Evolutionary conservation across 1,284 basidiomycete species (phyloP).

Genomic region (Stygiomarasmius scandens): DNA sequence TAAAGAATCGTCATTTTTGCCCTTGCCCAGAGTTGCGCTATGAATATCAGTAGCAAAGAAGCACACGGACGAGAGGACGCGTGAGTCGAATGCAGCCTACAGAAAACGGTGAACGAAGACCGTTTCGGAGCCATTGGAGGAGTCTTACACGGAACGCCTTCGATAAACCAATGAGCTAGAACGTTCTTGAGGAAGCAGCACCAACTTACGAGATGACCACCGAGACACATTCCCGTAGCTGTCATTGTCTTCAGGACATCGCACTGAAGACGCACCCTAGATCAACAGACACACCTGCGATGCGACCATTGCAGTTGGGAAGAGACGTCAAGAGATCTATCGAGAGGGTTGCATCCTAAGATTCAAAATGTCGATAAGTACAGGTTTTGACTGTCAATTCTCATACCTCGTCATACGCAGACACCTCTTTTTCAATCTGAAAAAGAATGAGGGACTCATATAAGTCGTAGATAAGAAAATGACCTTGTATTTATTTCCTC

Average conservation of each 20-base stretch:
- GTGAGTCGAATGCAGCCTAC: slow-evolving; percentile 83
- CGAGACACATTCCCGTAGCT: slow-evolving; percentile 87
- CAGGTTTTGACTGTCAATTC: background rate
- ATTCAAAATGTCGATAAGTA: slow-evolving; percentile 1
- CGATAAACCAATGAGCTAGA: background rate
- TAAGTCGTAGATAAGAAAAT: background rate
- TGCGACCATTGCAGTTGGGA: slow-evolving; percentile 85
- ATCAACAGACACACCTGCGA: slow-evolving; percentile 58
- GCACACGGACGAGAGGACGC: slow-evolving; percentile 85
- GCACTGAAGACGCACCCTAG: background rate
- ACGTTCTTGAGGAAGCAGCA: background rate
- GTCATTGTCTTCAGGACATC: slow-evolving; percentile 16
- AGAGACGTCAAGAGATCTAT: slow-evolving; percentile 75
- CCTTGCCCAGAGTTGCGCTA: slow-evolving; percentile 82
- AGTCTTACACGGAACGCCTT: slow-evolving; percentile 60
- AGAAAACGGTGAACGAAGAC: background rate
- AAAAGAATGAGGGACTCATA: background rate
- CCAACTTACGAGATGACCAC: slow-evolving; percentile 72
- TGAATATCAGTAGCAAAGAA: slow-evolving; percentile 95
- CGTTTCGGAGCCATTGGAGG: too few relatives aligned
- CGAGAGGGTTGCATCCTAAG: slow-evolving; percentile 74
- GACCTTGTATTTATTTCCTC: slow-evolving; percentile 89
- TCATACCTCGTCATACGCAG: slow-evolving; percentile 81
- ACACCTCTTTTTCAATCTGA: slow-evolving; percentile 82
- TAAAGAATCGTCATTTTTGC: slow-evolving; percentile 80